A percentile compares a stretch with the other conserved stretches of the same genome.
Evolutionary conservation across 2,329 filamentous ascomycete genomes (phyloP).

Genomic region (Cladophialophora yegresii): DNA sequence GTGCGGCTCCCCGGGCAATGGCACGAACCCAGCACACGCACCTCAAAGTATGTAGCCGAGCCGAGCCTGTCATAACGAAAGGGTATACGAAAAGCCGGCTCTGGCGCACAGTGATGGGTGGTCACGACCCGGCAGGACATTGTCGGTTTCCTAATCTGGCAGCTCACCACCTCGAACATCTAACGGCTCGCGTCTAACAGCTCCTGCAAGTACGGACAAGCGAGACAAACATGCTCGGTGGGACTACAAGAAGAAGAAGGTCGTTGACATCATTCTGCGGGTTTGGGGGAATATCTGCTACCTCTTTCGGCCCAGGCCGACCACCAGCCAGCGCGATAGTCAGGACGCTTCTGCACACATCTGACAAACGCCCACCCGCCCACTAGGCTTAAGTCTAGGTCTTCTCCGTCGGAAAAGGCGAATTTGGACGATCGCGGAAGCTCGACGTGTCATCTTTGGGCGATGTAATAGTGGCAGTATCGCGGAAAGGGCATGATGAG

Average conservation of each 20-base stretch:
- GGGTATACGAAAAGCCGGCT: constrained; percentile 16
- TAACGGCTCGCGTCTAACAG: constrained; percentile 1
- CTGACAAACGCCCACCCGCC: constrained; percentile 11
- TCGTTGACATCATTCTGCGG: not conserved
- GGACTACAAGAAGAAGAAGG: not conserved
- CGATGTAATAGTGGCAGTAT: not conserved
- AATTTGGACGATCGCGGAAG: not conserved
- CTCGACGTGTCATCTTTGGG: not conserved
- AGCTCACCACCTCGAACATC: not conserved
- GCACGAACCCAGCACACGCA: not conserved
- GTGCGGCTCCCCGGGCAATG: constrained; percentile 18
- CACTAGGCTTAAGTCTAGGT: not conserved
- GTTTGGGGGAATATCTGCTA: not conserved
- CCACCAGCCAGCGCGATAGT: not conserved
- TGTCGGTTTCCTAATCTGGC: constrained; percentile 13
- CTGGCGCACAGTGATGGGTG: not conserved
- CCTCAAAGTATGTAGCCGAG: not conserved
- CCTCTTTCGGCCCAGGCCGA: not conserved
- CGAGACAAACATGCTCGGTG: not conserved
- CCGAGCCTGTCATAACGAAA: not conserved
- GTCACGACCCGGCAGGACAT: constrained; percentile 9
- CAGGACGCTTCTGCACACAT: constrained; percentile 7
- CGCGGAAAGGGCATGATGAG: not conserved
- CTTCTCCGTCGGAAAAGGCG: constrained; percentile 20
- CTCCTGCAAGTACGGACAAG: not conserved